Percentiles rank a stretch among this genome's conserved stretches.
Evolutionary conservation across 2,329 filamentous ascomycete species (phyloP).

Genomic region (Elsinoe perseae): DNA sequence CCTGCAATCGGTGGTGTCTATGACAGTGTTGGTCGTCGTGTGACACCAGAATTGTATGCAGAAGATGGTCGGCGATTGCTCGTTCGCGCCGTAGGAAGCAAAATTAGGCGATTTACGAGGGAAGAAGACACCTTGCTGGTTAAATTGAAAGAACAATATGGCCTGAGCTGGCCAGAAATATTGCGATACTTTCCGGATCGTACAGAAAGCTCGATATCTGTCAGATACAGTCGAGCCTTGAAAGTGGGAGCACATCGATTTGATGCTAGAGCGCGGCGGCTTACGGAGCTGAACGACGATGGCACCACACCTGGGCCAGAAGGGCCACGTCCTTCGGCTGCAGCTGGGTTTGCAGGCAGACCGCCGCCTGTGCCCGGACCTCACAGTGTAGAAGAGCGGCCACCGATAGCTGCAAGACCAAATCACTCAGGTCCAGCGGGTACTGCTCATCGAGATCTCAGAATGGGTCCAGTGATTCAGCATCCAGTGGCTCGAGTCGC

Average conservation of each 20-base stretch:
- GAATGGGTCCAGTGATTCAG: too few relatives aligned
- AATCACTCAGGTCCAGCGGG: too few relatives aligned
- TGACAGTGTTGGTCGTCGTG: background rate
- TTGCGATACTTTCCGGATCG: constrained; percentile 29
- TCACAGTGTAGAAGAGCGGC: background rate
- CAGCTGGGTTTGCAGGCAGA: background rate
- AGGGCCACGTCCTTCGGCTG: background rate
- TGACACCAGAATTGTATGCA: background rate
- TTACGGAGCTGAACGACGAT: background rate
- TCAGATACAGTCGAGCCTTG: constrained; percentile 22
- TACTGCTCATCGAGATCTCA: too few relatives aligned
- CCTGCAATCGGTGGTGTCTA: background rate
- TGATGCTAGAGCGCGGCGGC: background rate
- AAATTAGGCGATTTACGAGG: constrained; percentile 19
- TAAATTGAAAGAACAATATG: constrained; percentile 36
- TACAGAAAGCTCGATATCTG: constrained; percentile 24
- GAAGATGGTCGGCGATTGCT: background rate
- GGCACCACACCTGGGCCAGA: background rate
- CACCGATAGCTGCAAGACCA: too few relatives aligned
- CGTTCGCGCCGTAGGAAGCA: background rate
- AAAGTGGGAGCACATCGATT: background rate
- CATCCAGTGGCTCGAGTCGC: too few relatives aligned
- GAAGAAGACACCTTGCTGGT: constrained; percentile 32
- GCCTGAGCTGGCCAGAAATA: constrained; percentile 32
- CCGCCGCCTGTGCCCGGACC: background rate